Evolutionary conservation across 441 rosid species (phyloP).

Genomic region (Eutrema salsugineum): DNA sequence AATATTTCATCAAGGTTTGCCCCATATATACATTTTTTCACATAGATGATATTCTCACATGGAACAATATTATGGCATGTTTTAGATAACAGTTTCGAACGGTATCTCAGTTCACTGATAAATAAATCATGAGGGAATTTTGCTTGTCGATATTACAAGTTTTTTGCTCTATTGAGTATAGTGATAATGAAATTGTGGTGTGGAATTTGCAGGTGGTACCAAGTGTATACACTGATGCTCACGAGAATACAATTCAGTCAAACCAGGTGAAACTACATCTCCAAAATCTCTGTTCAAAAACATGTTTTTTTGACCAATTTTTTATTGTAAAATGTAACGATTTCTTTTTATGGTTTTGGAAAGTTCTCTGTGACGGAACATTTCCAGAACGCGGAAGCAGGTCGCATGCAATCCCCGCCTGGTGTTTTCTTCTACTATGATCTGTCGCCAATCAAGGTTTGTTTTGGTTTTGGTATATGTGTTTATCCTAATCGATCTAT

Average conservation of each 20-base stretch:
- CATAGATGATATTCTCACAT: background rate
- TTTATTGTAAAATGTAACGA: background rate
- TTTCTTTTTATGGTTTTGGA: constrained; percentile 8
- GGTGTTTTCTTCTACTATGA: constrained; percentile 98
- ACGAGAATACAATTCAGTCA: constrained; percentile 72
- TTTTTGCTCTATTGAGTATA: background rate
- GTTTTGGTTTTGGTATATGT: no score
- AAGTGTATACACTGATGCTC: constrained; percentile 78
- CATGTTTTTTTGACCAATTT: background rate
- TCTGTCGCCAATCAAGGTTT: constrained; percentile 93
- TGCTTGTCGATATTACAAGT: background rate
- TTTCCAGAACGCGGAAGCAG: constrained; percentile 56
- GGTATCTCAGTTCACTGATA: background rate
- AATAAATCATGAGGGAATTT: background rate
- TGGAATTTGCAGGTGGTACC: constrained; percentile 61
- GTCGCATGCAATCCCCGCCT: constrained; percentile 68
- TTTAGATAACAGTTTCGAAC: background rate
- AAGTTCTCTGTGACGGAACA: constrained; percentile 98
- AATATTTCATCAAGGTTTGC: constrained; percentile 87
- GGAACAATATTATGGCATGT: background rate
- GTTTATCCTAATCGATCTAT: no score
- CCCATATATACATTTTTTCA: background rate
- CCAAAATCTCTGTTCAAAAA: background rate
- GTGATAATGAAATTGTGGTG: background rate
- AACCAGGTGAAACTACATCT: constrained; percentile 61